These are phyloP conservation scores for Lentinula sp. DNA, from an alignment of 768 basidiomycete species.

Conservation along the genomic window DNA sequence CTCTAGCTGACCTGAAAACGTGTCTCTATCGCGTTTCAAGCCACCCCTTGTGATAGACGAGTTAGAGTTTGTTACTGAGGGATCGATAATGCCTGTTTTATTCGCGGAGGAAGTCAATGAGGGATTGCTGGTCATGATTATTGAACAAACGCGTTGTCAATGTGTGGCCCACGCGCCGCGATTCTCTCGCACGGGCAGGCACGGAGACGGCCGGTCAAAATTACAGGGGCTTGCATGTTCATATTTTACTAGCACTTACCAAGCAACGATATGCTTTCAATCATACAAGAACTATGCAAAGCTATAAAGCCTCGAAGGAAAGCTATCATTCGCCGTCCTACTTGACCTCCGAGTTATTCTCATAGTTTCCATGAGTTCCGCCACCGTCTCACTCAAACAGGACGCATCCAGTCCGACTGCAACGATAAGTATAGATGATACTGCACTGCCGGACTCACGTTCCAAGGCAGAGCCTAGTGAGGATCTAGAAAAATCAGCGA, in stretches of 20 bases:
- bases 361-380: neutral
- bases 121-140: neutral
- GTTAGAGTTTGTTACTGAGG: too few species aligned
- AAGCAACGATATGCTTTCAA: neutral
- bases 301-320: neutral
- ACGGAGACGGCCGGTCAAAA: neutral
- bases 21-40: slow-evolving; percentile 3
- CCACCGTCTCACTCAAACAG: neutral
- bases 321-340: neutral
- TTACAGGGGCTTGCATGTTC: neutral
- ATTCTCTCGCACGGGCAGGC: neutral
- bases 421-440: neutral
- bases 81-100: neutral
- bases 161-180: neutral
- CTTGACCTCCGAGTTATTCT: neutral
- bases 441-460: neutral
- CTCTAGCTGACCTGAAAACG: slow-evolving; percentile 13
- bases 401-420: neutral
- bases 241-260: neutral
- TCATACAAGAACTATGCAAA: neutral
- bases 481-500: neutral
- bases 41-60: neutral
- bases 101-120: neutral
- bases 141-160: neutral
- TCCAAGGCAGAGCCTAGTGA: neutral